phyloP scores from a whole-genome alignment of 2,329 filamentous ascomycete genomes.

The Aspergillus ruber region DNA sequence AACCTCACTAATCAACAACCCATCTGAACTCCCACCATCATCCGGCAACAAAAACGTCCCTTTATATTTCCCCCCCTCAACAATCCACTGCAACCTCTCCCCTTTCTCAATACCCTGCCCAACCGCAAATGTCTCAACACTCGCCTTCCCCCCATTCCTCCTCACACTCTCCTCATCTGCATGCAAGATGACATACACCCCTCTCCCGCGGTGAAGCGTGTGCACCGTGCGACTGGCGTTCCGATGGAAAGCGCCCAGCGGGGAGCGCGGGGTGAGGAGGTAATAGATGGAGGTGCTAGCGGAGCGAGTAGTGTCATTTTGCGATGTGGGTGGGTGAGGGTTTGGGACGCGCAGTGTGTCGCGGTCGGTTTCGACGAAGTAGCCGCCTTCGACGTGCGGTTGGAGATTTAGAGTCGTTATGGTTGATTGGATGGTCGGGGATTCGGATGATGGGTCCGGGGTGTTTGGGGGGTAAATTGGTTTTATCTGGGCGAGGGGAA shows the following conservation, averaged over 20 bases:
- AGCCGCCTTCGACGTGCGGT: slow-evolving; percentile 59
- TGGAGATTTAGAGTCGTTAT: slow-evolving; percentile 44
- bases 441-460: slow-evolving; percentile 18
- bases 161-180: slow-evolving; percentile 38
- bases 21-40: slow-evolving; percentile 35
- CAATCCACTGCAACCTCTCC: slow-evolving; percentile 62
- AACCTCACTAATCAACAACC: slow-evolving; percentile 59
- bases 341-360: slow-evolving; percentile 49
- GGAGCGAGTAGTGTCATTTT: slow-evolving; percentile 41
- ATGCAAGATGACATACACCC: slow-evolving; percentile 59
- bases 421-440: slow-evolving; percentile 27
- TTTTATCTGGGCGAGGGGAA: background rate
- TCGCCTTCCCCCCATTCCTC: slow-evolving; percentile 31
- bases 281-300: slow-evolving; percentile 61
- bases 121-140: slow-evolving; percentile 60
- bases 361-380: slow-evolving; percentile 57
- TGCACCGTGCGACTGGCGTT: slow-evolving; percentile 59
- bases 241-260: slow-evolving; percentile 57
- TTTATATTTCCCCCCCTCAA: slow-evolving; percentile 63
- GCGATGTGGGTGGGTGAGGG: slow-evolving; percentile 28
- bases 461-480: background rate
- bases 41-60: slow-evolving; percentile 54
- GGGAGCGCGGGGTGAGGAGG: slow-evolving; percentile 50
- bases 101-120: slow-evolving; percentile 52
- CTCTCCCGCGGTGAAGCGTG: slow-evolving; percentile 57